Percentiles rank a stretch among this genome's conserved stretches.
phyloP scores from a whole-genome alignment of 192 early-diverging fungal genomes.

The Coemansia sp. region DNA sequence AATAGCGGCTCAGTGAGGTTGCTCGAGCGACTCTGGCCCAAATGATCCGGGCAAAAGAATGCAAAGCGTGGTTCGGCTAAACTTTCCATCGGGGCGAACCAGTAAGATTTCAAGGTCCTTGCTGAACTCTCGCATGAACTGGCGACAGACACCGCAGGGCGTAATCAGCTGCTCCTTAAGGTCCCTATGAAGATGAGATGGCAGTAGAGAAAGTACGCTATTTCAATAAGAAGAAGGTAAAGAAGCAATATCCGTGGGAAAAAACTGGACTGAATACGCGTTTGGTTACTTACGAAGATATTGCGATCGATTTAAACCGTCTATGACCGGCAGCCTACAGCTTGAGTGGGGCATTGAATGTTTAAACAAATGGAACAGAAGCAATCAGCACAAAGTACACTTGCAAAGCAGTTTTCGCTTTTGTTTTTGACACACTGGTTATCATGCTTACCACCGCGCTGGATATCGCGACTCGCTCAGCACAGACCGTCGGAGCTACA shows the following conservation, averaged over 20 bases:
- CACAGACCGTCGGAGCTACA: slow-evolving; percentile 75
- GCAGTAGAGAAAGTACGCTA: no score
- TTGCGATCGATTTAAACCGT: slow-evolving; percentile 71
- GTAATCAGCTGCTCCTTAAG: slow-evolving; percentile 50
- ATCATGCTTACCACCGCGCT: slow-evolving; percentile 73
- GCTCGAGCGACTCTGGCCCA: slow-evolving; percentile 58
- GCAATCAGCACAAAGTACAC: no score
- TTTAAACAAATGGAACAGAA: neutral
- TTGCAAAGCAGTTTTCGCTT: no score
- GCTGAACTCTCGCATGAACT: slow-evolving; percentile 83
- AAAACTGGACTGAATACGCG: no score
- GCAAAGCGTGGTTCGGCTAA: slow-evolving; percentile 50
- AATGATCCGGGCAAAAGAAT: slow-evolving; percentile 72
- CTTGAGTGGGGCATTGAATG: slow-evolving; percentile 2
- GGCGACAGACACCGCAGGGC: slow-evolving; percentile 67
- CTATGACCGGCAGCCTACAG: slow-evolving; percentile 69
- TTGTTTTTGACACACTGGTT: neutral
- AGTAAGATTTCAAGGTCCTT: slow-evolving; percentile 61
- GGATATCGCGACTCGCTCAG: slow-evolving; percentile 83
- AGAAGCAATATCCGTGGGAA: no score
- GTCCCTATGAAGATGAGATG: slow-evolving; percentile 34
- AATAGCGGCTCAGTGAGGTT: neutral
- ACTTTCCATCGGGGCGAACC: slow-evolving; percentile 55
- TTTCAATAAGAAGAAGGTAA: no score
- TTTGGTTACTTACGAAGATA: slow-evolving; percentile 61